These are phyloP conservation scores for Boletus tomentosulus DNA, from an alignment of 768 basidiomycete species.

Conservation along the genomic window DNA sequence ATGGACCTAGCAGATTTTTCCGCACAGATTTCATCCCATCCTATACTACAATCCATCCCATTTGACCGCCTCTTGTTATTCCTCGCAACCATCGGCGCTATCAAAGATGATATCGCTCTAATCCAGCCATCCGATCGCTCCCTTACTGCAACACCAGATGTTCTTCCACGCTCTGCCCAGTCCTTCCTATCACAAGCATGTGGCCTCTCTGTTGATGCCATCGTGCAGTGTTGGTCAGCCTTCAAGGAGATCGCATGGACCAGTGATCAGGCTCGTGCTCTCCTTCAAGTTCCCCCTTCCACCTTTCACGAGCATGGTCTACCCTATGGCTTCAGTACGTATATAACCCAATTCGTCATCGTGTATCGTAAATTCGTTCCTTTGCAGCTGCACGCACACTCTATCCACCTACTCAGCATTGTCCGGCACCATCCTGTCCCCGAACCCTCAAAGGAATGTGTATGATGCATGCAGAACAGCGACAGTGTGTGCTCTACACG, in stretches of 20 bases:
- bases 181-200: background rate
- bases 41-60: background rate
- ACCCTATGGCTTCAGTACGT: background rate
- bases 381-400: background rate
- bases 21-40: background rate
- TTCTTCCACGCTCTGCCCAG: background rate
- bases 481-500: background rate
- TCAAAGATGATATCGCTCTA: slow-evolving; percentile 4
- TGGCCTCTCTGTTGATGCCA: background rate
- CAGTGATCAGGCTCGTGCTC: background rate
- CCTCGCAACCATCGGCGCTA: background rate
- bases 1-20: slow-evolving; percentile 1
- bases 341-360: background rate
- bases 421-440: background rate
- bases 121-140: background rate
- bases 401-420: background rate
- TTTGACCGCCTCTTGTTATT: background rate
- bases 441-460: too few species aligned
- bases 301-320: background rate
- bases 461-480: slow-evolving; percentile 4
- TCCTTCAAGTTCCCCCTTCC: background rate
- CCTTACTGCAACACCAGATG: background rate
- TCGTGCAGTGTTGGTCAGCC: background rate
- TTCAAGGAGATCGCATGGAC: background rate
- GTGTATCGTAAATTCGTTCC: background rate